phyloP scores from a whole-genome alignment of 2,329 filamentous ascomycete species.

The Ceratocystis alfenasii region DNA sequence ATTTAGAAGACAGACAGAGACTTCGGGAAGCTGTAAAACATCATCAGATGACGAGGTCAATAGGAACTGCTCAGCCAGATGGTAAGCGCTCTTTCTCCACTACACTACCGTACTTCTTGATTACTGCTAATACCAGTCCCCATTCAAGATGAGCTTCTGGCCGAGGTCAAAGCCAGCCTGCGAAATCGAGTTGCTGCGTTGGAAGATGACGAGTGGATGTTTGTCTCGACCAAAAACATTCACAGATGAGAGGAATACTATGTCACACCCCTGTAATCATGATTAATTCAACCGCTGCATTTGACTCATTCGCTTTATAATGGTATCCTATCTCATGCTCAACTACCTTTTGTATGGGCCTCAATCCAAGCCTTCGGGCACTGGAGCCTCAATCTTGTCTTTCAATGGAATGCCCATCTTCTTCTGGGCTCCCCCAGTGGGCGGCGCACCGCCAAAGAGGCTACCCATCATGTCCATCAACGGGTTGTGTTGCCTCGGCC shows the following conservation, averaged over 20 bases:
- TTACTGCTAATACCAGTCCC: not conserved
- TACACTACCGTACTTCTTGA: not conserved
- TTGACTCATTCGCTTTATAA: constrained; percentile 3
- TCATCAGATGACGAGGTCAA: constrained; percentile 43
- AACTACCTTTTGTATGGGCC: not conserved
- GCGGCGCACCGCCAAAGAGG: constrained; percentile 61
- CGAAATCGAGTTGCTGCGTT: constrained; percentile 60
- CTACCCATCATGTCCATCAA: constrained; percentile 97
- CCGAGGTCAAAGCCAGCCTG: constrained; percentile 57
- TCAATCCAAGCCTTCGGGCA: constrained; percentile 49
- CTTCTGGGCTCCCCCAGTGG: constrained; percentile 27
- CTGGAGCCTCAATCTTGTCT: constrained; percentile 38
- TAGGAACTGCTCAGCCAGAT: constrained; percentile 55
- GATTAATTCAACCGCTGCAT: not conserved
- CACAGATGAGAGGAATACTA: constrained; percentile 17
- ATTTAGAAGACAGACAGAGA: constrained; percentile 46
- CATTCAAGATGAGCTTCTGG: constrained; percentile 48
- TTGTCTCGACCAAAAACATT: constrained; percentile 45
- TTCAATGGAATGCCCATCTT: constrained; percentile 33
- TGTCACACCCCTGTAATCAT: not conserved
- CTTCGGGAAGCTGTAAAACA: constrained; percentile 50
- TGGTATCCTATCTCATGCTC: not conserved
- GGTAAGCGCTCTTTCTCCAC: constrained; percentile 24
- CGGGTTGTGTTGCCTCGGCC: constrained; percentile 80
- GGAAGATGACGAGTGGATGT: constrained; percentile 86